Conservation (phyloP, 202 grass and related monocot species). For the Setaria italica region DNA sequence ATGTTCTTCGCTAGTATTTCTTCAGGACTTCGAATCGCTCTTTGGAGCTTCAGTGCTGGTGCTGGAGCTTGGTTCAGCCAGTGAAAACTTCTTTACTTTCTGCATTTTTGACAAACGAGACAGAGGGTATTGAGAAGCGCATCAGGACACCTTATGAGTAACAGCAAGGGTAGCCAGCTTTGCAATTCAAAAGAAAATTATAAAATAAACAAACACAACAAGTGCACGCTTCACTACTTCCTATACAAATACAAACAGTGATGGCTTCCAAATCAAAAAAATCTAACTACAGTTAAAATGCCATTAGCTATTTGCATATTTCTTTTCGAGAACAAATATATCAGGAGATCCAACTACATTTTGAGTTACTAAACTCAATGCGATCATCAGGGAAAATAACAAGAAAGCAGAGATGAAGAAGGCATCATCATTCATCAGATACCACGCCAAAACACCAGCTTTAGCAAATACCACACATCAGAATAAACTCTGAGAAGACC, state of each 20-base stretch:
- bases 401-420: neutral
- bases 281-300: neutral
- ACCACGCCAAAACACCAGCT: neutral
- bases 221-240: neutral
- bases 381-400: neutral
- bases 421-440: neutral
- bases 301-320: neutral
- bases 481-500: neutral
- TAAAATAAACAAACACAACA: neutral
- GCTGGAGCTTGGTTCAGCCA: slow-evolving; percentile 55
- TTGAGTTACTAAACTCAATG: neutral
- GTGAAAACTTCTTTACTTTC: slow-evolving; percentile 80
- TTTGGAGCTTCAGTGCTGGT: slow-evolving; percentile 49
- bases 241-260: neutral
- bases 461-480: neutral
- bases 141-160: neutral
- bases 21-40: slow-evolving; percentile 39
- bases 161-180: neutral
- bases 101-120: slow-evolving; percentile 35
- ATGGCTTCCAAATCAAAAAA: neutral
- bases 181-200: neutral
- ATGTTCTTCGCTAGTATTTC: neutral
- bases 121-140: neutral
- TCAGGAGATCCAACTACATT: neutral
- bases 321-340: neutral